These are phyloP conservation scores for Tremellales sp. DNA, from an alignment of 1,284 basidiomycete species.

Conservation along the genomic window DNA sequence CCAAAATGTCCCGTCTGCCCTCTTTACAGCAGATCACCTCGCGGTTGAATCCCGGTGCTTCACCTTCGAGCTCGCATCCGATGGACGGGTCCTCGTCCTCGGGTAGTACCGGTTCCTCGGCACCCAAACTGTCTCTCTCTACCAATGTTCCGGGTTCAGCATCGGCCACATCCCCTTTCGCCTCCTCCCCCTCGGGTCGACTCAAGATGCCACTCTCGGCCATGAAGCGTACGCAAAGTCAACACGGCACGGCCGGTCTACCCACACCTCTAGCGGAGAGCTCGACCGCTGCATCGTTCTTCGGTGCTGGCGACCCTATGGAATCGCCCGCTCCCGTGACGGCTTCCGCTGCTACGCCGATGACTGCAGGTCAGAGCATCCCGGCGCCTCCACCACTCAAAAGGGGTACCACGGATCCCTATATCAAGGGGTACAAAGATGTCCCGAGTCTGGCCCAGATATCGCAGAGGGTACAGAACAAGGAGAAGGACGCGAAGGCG, in stretches of 20 bases:
- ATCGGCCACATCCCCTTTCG: slow-evolving; percentile 45
- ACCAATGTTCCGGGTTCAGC: slow-evolving; percentile 40
- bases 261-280: background rate
- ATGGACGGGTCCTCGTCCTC: too few species aligned
- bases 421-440: slow-evolving; percentile 71
- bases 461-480: slow-evolving; percentile 54
- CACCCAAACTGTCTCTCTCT: slow-evolving; percentile 49
- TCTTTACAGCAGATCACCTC: slow-evolving; percentile 35
- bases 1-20: slow-evolving; percentile 32
- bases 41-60: slow-evolving; percentile 12
- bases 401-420: slow-evolving; percentile 10
- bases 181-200: slow-evolving; percentile 57
- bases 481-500: slow-evolving; percentile 3
- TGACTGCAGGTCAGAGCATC: background rate
- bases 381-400: background rate
- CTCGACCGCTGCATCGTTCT: background rate
- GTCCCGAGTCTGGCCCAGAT: slow-evolving; percentile 76
- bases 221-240: slow-evolving; percentile 12
- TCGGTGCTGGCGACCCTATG: background rate
- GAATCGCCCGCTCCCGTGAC: background rate
- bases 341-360: background rate
- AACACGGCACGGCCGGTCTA: slow-evolving; percentile 1
- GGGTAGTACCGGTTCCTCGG: slow-evolving; percentile 56
- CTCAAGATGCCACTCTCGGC: slow-evolving; percentile 53
- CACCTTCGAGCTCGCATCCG: slow-evolving; percentile 12